These are phyloP conservation scores for Neoboletus brunneissimus DNA, from an alignment of 768 basidiomycete genomes.

Conservation along the genomic window DNA sequence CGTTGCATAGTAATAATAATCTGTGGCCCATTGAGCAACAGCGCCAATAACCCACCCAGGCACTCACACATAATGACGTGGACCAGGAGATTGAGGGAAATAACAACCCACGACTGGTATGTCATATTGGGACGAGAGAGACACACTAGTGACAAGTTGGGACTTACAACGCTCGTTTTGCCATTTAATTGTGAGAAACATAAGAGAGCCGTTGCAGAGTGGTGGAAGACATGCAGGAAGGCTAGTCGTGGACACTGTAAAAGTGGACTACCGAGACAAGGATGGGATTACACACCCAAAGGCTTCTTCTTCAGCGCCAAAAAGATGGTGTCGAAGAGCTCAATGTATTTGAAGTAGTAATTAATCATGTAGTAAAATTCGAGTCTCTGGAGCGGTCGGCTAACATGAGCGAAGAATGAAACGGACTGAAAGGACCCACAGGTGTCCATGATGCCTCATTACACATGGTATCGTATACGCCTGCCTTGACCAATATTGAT, in stretches of 20 bases:
- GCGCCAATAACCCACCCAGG: not conserved
- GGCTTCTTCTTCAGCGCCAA: slow-evolving; percentile 98
- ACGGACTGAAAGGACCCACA: slow-evolving; percentile 46
- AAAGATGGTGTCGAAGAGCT: slow-evolving; percentile 96
- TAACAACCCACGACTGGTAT: slow-evolving; percentile 92
- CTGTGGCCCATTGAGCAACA: slow-evolving; percentile 37
- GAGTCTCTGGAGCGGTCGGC: slow-evolving; percentile 53
- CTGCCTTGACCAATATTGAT: slow-evolving; percentile 71
- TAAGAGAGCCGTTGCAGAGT: slow-evolving; percentile 93
- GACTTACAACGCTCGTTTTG: slow-evolving; percentile 84
- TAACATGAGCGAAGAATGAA: slow-evolving; percentile 1
- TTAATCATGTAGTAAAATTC: slow-evolving; percentile 99
- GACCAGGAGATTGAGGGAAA: slow-evolving; percentile 83
- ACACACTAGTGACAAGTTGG: not conserved
- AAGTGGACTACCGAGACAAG: not conserved
- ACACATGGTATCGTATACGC: slow-evolving; percentile 78
- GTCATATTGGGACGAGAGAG: not conserved
- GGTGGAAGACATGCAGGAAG: slow-evolving; percentile 98
- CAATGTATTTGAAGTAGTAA: slow-evolving; percentile 98
- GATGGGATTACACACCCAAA: slow-evolving; percentile 56
- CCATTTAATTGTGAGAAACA: slow-evolving; percentile 96
- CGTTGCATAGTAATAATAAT: slow-evolving; percentile 99
- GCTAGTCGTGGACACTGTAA: slow-evolving; percentile 43
- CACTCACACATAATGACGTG: slow-evolving; percentile 97
- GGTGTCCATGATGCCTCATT: slow-evolving; percentile 76